These are phyloP conservation scores for Keithomyces neogunnii DNA, from an alignment of 2,329 filamentous ascomycete species.

Conservation along the genomic window DNA sequence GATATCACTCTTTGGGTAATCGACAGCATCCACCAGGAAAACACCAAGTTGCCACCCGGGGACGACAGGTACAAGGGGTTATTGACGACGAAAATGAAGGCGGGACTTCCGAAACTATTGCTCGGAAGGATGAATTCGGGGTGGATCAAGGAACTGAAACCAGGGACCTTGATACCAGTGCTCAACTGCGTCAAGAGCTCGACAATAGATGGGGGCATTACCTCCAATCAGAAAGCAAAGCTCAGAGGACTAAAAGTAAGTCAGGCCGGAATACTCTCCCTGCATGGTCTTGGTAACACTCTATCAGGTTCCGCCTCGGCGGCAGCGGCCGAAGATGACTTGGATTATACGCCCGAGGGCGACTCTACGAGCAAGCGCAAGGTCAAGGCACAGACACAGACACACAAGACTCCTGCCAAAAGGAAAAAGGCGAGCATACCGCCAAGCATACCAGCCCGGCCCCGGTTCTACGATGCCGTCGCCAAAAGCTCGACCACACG, in stretches of 20 bases:
- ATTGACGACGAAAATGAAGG: too few relatives aligned
- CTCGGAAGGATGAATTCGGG: too few relatives aligned
- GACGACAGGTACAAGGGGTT: too few relatives aligned
- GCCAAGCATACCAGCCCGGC: neutral
- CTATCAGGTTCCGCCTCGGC: neutral
- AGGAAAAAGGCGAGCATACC: neutral
- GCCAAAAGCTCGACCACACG: neutral
- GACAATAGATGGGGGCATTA: neutral
- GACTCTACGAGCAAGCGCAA: conserved; percentile 1
- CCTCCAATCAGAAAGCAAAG: neutral
- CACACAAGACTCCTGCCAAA: conserved; percentile 6
- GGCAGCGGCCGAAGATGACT: conserved; percentile 1
- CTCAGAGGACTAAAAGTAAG: neutral
- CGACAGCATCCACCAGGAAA: neutral
- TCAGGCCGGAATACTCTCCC: too few relatives aligned
- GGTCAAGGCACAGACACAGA: neutral
- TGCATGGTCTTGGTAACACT: neutral
- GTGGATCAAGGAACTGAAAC: too few relatives aligned
- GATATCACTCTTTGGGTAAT: neutral
- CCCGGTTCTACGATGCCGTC: neutral
- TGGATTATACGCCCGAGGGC: conserved; percentile 1
- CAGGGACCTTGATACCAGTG: neutral
- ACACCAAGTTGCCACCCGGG: too few relatives aligned
- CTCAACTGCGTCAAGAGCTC: neutral
- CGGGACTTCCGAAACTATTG: too few relatives aligned